phyloP scores from a whole-genome alignment of 805 yeast species.

The Jamesozyma gamospora region DNA sequence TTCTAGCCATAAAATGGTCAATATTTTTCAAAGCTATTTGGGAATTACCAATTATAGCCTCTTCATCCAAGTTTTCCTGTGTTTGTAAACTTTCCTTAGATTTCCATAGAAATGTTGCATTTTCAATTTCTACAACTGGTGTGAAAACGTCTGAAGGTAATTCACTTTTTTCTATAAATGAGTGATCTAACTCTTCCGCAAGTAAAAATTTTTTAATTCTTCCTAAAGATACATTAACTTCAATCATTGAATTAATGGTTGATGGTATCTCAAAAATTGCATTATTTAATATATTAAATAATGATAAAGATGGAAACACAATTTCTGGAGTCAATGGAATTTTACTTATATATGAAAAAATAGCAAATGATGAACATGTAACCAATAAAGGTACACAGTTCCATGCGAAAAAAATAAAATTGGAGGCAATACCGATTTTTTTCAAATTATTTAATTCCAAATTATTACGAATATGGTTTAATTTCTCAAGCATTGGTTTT shows the following conservation, averaged over 20 bases:
- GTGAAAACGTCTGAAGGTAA: slow-evolving; percentile 14
- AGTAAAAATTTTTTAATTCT: slow-evolving; percentile 43
- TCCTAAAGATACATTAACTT: slow-evolving; percentile 47
- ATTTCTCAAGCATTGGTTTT: slow-evolving; percentile 45
- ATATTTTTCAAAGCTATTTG: slow-evolving; percentile 40
- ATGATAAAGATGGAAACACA: slow-evolving; percentile 57
- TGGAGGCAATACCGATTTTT: slow-evolving; percentile 39
- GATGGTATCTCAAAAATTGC: slow-evolving; percentile 54
- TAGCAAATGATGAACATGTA: slow-evolving; percentile 49
- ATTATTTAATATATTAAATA: slow-evolving; percentile 47
- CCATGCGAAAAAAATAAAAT: slow-evolving; percentile 48
- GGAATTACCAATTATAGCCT: slow-evolving; percentile 35
- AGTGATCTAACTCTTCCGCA: slow-evolving; percentile 37
- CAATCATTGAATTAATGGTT: slow-evolving; percentile 46
- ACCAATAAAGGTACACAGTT: slow-evolving; percentile 55
- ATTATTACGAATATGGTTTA: slow-evolving; percentile 46
- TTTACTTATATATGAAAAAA: slow-evolving; percentile 38
- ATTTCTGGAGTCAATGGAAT: slow-evolving; percentile 55
- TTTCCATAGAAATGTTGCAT: slow-evolving; percentile 49
- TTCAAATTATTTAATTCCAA: slow-evolving; percentile 44
- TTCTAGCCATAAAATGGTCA: slow-evolving; percentile 37
- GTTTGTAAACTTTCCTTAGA: slow-evolving; percentile 12
- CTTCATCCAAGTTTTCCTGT: slow-evolving; percentile 33
- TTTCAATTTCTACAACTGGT: slow-evolving; percentile 34
- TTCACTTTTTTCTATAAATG: slow-evolving; percentile 22